phyloP scores from a whole-genome alignment of 2,329 filamentous ascomycete genomes.

The Xylariaceae sp. region DNA sequence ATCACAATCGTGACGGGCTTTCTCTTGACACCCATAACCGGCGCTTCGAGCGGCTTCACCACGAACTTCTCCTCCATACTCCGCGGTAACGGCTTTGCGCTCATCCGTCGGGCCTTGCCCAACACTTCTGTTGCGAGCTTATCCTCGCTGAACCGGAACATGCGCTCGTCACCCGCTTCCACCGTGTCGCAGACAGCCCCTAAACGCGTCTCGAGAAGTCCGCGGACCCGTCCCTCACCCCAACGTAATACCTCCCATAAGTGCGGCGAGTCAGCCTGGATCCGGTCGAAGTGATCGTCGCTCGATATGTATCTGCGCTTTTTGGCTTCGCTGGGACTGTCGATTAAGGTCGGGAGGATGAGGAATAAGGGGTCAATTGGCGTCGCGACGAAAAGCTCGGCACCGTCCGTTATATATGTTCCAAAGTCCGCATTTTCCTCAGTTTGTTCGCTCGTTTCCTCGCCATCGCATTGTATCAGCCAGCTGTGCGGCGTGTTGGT shows the following conservation, averaged over 20 bases:
- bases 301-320: slow-evolving; percentile 61
- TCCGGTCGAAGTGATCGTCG: slow-evolving; percentile 66
- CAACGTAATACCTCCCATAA: slow-evolving; percentile 52
- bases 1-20: slow-evolving; percentile 37
- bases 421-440: slow-evolving; percentile 27
- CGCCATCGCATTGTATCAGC: slow-evolving; percentile 44
- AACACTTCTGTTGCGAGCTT: slow-evolving; percentile 65
- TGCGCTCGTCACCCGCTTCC: slow-evolving; percentile 74
- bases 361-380: slow-evolving; percentile 81
- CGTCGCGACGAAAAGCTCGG: slow-evolving; percentile 79
- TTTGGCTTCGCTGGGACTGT: slow-evolving; percentile 34
- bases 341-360: slow-evolving; percentile 62
- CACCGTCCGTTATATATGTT: slow-evolving; percentile 53
- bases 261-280: slow-evolving; percentile 52
- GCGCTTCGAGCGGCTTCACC: slow-evolving; percentile 66
- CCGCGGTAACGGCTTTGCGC: slow-evolving; percentile 59
- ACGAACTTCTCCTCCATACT: slow-evolving; percentile 87
- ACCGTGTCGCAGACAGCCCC: slow-evolving; percentile 71
- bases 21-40: slow-evolving; percentile 63
- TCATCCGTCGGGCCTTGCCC: slow-evolving; percentile 65
- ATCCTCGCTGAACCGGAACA: slow-evolving; percentile 72
- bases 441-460: slow-evolving; percentile 3
- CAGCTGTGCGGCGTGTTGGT: slow-evolving; percentile 55
- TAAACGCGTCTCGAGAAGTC: slow-evolving; percentile 60
- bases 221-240: slow-evolving; percentile 40